phyloP scores from a whole-genome alignment of 257 asterid genomes.

The Plantago ovata region DNA sequence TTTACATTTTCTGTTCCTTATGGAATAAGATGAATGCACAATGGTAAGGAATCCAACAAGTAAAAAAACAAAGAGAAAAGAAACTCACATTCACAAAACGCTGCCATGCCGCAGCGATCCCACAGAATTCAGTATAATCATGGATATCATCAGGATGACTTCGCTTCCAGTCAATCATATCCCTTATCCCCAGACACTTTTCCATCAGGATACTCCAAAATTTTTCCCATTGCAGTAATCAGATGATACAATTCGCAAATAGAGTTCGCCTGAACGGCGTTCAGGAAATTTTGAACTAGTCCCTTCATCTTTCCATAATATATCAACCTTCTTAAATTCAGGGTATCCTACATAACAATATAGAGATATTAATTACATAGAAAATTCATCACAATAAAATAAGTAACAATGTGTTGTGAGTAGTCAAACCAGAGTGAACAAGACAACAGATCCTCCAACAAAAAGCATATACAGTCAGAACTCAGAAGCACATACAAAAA shows the following conservation, averaged over 20 bases:
- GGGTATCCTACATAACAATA: slow-evolving; percentile 46
- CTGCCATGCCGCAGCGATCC: slow-evolving; percentile 63
- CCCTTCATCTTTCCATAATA: slow-evolving; percentile 72
- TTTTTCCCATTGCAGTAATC: slow-evolving; percentile 50
- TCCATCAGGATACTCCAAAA: slow-evolving; percentile 69
- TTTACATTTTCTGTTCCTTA: neutral
- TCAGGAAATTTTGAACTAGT: slow-evolving; percentile 30
- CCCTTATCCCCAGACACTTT: slow-evolving; percentile 50
- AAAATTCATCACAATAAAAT: neutral
- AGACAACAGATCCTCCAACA: neutral
- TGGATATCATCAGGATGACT: slow-evolving; percentile 85
- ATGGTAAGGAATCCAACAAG: slow-evolving; percentile 11
- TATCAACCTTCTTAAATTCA: slow-evolving; percentile 79
- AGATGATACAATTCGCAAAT: slow-evolving; percentile 60
- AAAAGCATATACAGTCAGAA: neutral
- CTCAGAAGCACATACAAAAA: neutral
- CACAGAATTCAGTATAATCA: slow-evolving; percentile 58
- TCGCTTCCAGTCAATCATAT: slow-evolving; percentile 86
- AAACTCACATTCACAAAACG: slow-evolving; percentile 67
- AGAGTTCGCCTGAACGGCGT: slow-evolving; percentile 50
- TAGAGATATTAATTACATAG: slow-evolving; percentile 13
- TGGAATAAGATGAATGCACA: slow-evolving; percentile 8
- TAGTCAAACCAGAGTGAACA: neutral
- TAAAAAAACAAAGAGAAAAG: neutral
- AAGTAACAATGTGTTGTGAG: neutral